Evolutionary conservation across 106 monocot genomes (phyloP).

Genomic region (Dendrobium nobile): DNA sequence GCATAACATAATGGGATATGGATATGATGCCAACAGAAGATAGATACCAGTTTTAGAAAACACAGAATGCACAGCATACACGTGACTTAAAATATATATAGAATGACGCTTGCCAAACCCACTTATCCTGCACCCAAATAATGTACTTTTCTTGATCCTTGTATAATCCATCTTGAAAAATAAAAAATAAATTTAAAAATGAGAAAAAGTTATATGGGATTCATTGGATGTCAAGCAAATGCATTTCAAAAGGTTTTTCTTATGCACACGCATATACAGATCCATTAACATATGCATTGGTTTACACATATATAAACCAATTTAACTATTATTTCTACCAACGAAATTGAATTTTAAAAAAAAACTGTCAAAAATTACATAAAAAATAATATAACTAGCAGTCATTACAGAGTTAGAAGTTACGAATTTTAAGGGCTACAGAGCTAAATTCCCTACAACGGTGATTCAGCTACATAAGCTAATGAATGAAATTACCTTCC

Average conservation of each 20-base stretch:
- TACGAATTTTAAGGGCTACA: no score
- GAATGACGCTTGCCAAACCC: not conserved
- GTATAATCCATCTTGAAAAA: not conserved
- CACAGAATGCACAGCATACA: not conserved
- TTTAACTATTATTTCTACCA: not conserved
- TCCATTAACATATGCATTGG: not conserved
- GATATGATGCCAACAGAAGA: not conserved
- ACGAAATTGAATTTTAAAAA: not conserved
- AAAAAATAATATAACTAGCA: not conserved
- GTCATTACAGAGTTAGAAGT: not conserved
- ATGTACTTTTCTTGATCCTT: not conserved
- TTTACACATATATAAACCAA: not conserved
- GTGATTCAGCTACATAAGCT: no score
- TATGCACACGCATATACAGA: not conserved
- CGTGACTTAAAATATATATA: not conserved
- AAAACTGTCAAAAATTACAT: not conserved
- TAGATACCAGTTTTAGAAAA: not conserved
- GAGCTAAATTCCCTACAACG: no score
- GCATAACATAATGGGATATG: not conserved
- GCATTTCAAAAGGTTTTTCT: not conserved
- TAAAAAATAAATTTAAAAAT: not conserved
- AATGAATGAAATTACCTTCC: no score
- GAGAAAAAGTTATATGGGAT: not conserved
- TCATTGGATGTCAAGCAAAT: not conserved
- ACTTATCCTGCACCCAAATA: not conserved